Conservation (phyloP, 2,329 filamentous ascomycete species). For the Trichoderma brevicompactum region DNA sequence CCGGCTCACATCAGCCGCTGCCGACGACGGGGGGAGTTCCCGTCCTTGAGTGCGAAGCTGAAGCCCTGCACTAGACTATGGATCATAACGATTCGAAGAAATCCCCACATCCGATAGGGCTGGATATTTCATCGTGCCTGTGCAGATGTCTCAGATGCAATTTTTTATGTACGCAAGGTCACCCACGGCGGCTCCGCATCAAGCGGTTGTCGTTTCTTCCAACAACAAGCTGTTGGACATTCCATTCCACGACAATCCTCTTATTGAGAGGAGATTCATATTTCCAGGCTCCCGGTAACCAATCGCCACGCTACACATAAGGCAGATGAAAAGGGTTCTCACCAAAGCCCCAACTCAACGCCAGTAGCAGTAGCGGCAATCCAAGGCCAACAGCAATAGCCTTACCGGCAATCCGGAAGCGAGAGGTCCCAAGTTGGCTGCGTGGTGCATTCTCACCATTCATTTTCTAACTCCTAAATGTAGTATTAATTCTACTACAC, state of each 20-base stretch:
- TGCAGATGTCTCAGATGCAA: not conserved
- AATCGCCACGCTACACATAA: not conserved
- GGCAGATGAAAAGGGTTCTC: not conserved
- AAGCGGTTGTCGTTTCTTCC: not conserved
- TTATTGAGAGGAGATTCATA: not conserved
- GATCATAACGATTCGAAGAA: not conserved
- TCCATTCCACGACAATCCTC: not conserved
- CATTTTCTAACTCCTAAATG: not conserved
- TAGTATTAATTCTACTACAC: not conserved
- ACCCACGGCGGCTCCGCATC: not conserved
- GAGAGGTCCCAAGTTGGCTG: not conserved
- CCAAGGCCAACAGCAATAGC: not conserved
- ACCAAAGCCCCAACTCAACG: not conserved
- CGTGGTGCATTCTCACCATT: not conserved
- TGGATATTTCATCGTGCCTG: not conserved
- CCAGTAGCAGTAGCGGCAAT: not conserved
- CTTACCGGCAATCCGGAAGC: slow-evolving; percentile 9
- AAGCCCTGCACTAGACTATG: not conserved
- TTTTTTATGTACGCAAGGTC: not conserved
- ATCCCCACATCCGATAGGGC: slow-evolving; percentile 10
- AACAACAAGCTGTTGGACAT: not conserved
- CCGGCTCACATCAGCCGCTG: slow-evolving; percentile 11
- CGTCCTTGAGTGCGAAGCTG: not conserved
- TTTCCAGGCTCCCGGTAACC: not conserved
- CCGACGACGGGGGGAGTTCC: not conserved